These are phyloP conservation scores for Gonium pectorale DNA, from an alignment of 139 green algal species.

Conservation along the genomic window DNA sequence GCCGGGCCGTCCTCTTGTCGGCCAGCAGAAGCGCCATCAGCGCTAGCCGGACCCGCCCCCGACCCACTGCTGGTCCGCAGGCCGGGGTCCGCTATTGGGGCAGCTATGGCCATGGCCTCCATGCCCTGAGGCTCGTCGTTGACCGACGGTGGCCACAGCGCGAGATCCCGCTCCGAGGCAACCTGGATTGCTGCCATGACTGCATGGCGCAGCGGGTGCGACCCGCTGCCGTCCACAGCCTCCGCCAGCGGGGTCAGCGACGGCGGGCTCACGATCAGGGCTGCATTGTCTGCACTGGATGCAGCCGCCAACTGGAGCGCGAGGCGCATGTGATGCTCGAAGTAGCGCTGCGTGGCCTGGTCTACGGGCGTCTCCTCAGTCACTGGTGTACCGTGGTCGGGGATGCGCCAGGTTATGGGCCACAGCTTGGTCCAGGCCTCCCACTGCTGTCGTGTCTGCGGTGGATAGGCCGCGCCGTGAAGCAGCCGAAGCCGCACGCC, in stretches of 20 bases:
- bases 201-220: constrained; percentile 84
- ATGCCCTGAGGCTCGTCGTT: not conserved
- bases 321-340: constrained; percentile 64
- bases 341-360: constrained; percentile 45
- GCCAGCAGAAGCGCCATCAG: no score
- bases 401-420: constrained; percentile 79
- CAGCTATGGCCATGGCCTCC: no score
- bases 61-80: not conserved
- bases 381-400: constrained; percentile 43
- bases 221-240: constrained; percentile 44
- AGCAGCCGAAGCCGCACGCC: constrained; percentile 22
- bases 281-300: constrained; percentile 64
- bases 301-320: constrained; percentile 46
- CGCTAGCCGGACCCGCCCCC: no score
- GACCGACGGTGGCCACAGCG: constrained; percentile 68
- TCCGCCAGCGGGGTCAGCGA: constrained; percentile 47
- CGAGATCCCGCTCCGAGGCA: constrained; percentile 71
- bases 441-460: constrained; percentile 68
- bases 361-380: constrained; percentile 29
- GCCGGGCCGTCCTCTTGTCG: no score
- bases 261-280: constrained; percentile 75
- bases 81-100: no score
- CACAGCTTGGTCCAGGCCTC: constrained; percentile 75
- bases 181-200: constrained; percentile 80
- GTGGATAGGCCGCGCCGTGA: constrained; percentile 61